Percentiles rank a stretch among this genome's conserved stretches.
Conservation (phyloP, 805 yeast species). For the Tetrapisispora phaffii region DNA sequence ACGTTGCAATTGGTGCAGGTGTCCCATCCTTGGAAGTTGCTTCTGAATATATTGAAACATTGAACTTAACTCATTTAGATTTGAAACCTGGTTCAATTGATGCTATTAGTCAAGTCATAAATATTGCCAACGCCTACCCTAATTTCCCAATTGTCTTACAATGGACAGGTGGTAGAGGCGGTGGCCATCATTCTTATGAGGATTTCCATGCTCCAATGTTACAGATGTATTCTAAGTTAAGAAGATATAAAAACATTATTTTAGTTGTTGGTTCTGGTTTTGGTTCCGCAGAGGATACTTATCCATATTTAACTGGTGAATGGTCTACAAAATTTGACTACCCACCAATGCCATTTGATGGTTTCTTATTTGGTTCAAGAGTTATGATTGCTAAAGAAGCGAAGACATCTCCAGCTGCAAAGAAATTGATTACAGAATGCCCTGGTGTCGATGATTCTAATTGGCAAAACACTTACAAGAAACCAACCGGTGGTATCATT, state of each 20-base stretch:
- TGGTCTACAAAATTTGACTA: slow-evolving; percentile 84
- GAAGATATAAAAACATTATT: slow-evolving; percentile 82
- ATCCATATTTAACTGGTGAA: slow-evolving; percentile 93
- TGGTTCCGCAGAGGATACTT: slow-evolving; percentile 93
- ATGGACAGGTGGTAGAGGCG: slow-evolving; percentile 99
- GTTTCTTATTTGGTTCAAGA: slow-evolving; percentile 90
- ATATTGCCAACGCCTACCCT: slow-evolving; percentile 93
- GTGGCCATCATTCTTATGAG: slow-evolving; percentile 99
- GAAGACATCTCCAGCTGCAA: slow-evolving; percentile 86
- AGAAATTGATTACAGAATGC: slow-evolving; percentile 80
- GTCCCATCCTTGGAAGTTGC: slow-evolving; percentile 98
- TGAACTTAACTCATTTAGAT: slow-evolving; percentile 88
- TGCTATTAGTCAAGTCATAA: slow-evolving; percentile 73
- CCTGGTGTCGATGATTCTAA: slow-evolving; percentile 78
- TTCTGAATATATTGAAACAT: slow-evolving; percentile 83
- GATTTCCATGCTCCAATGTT: slow-evolving; percentile 97
- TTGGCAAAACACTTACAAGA: slow-evolving; percentile 93
- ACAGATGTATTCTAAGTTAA: slow-evolving; percentile 90
- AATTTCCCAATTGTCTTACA: slow-evolving; percentile 92
- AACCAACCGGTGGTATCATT: slow-evolving; percentile 92
- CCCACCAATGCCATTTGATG: slow-evolving; percentile 99
- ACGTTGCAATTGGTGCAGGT: slow-evolving; percentile 97
- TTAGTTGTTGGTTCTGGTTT: slow-evolving; percentile 97
- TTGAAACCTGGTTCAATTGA: slow-evolving; percentile 97
- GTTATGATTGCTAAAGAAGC: slow-evolving; percentile 98